Evolutionary conservation across 176 grass and related monocot species (phyloP).

Genomic region (Rhynchospora breviuscula): DNA sequence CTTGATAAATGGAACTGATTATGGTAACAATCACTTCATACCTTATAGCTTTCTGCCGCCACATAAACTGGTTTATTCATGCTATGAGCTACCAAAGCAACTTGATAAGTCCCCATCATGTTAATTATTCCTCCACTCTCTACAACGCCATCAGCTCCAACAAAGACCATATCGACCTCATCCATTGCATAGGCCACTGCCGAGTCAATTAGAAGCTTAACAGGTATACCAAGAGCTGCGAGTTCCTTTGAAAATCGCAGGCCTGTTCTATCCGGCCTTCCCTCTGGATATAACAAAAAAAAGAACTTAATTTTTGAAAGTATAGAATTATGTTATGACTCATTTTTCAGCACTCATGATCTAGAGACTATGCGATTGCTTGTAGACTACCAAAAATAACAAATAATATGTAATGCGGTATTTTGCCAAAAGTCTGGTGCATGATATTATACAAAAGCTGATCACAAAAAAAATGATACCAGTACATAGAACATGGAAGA

Average conservation of each 20-base stretch:
- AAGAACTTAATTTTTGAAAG: conserved; percentile 6
- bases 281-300: conserved; percentile 59
- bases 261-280: conserved; percentile 85
- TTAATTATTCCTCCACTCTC: conserved; percentile 99
- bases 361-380: background rate
- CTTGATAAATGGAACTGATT: background rate
- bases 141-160: conserved; percentile 96
- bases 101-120: conserved; percentile 99
- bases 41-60: conserved; percentile 98
- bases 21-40: conserved; percentile 6
- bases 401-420: background rate
- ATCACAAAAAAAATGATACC: conserved; percentile 35
- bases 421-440: background rate
- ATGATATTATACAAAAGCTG: background rate
- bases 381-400: background rate
- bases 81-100: conserved; percentile 85
- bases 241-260: conserved; percentile 85
- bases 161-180: conserved; percentile 92
- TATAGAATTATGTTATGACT: background rate
- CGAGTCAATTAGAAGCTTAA: conserved; percentile 90
- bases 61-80: conserved; percentile 98
- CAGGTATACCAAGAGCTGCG: conserved; percentile 70
- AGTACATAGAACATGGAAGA: conserved; percentile 93
- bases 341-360: background rate
- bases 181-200: conserved; percentile 93